These are phyloP conservation scores for Microdochium paspali DNA, from an alignment of 2,329 filamentous ascomycete species.

Conservation along the genomic window DNA sequence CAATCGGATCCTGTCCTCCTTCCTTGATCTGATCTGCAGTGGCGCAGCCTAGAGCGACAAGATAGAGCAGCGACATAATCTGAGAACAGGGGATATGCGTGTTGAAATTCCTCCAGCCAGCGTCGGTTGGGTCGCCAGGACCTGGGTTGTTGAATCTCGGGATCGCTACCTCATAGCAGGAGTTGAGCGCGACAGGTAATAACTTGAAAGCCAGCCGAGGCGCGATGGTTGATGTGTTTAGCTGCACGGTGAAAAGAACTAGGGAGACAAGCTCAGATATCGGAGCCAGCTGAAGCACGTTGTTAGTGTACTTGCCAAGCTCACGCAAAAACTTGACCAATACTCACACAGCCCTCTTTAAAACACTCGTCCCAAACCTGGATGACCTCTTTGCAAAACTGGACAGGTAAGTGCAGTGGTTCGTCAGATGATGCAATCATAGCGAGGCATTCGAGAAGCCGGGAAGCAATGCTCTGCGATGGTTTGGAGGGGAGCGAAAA, in stretches of 20 bases:
- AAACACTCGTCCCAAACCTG: conserved; percentile 61
- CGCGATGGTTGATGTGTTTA: conserved; percentile 49
- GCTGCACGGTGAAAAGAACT: conserved; percentile 52
- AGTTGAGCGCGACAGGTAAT: conserved; percentile 44
- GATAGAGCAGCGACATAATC: conserved; percentile 57
- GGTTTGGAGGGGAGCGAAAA: conserved; percentile 58
- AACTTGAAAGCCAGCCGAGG: conserved; percentile 49
- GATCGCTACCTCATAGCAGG: conserved; percentile 50
- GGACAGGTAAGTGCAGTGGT: conserved; percentile 47
- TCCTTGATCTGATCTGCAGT: conserved; percentile 17
- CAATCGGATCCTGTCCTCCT: conserved; percentile 17
- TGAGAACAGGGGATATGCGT: conserved; percentile 51
- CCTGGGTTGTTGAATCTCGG: conserved; percentile 40
- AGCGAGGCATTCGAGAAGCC: conserved; percentile 60
- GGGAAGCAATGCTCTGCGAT: conserved; percentile 51
- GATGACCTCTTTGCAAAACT: conserved; percentile 55
- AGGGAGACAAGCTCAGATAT: conserved; percentile 57
- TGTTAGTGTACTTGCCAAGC: background rate
- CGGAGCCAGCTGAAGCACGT: conserved; percentile 40
- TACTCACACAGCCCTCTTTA: conserved; percentile 37
- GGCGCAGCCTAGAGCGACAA: conserved; percentile 52
- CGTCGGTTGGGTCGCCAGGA: conserved; percentile 37
- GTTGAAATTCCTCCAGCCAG: conserved; percentile 31
- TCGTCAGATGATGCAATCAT: conserved; percentile 38
- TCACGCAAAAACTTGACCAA: conserved; percentile 8